These are phyloP conservation scores for Didymella glomerata DNA, from an alignment of 2,329 filamentous ascomycete species.

Conservation along the genomic window DNA sequence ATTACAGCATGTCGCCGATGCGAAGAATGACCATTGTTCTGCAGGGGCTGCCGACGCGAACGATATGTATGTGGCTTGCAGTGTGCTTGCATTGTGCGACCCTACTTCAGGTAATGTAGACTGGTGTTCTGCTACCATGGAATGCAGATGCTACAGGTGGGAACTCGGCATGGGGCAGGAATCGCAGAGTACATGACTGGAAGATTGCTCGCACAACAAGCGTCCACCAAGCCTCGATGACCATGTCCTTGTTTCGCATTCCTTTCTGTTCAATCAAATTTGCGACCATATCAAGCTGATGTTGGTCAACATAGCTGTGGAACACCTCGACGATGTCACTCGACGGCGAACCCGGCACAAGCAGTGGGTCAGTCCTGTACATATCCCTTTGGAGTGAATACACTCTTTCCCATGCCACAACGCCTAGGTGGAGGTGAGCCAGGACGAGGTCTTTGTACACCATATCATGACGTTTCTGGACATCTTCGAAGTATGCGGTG, in stretches of 20 bases:
- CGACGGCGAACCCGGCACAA: neutral
- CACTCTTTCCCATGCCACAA: constrained; percentile 1
- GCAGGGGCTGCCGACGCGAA: neutral
- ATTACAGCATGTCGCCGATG: neutral
- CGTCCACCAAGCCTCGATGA: constrained; percentile 13
- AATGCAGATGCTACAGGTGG: constrained; percentile 10
- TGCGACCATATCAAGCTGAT: constrained; percentile 5
- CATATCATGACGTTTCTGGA: neutral
- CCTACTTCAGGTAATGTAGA: constrained; percentile 5
- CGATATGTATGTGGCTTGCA: neutral
- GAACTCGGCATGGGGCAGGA: constrained; percentile 7
- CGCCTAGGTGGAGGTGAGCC: constrained; percentile 4
- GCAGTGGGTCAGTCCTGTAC: neutral
- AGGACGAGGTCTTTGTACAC: constrained; percentile 6
- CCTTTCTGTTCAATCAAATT: constrained; percentile 12
- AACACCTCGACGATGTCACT: constrained; percentile 1
- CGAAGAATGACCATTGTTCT: neutral
- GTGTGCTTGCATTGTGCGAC: constrained; percentile 1
- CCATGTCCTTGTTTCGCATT: neutral
- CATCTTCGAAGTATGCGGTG: constrained; percentile 4
- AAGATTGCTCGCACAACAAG: constrained; percentile 7
- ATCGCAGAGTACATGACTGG: constrained; percentile 3
- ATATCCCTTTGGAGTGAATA: neutral
- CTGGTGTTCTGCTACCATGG: constrained; percentile 8
- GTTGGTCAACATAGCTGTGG: constrained; percentile 7